Conservation (phyloP, 257 asterid species). For the Primulina tabacum region DNA sequence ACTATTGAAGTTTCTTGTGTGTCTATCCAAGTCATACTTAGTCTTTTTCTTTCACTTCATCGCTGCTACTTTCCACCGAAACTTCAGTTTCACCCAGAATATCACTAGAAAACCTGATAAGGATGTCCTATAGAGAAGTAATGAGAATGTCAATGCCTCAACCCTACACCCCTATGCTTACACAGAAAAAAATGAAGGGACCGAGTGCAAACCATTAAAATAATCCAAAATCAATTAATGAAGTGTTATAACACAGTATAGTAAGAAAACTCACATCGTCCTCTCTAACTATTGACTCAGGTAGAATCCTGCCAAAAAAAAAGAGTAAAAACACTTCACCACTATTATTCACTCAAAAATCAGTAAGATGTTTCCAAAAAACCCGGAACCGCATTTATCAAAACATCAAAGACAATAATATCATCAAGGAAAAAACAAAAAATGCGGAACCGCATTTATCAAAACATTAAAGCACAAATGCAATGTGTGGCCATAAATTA, state of each 20-base stretch:
- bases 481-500: conserved; percentile 1
- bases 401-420: neutral
- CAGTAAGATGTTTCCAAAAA: neutral
- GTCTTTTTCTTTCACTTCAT: conserved; percentile 1
- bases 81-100: too few species aligned
- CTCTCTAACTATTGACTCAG: conserved; percentile 68
- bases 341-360: neutral
- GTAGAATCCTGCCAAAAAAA: conserved; percentile 52
- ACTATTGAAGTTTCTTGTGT: neutral
- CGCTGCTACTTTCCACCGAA: neutral
- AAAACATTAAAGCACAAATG: neutral
- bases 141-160: conserved; percentile 12
- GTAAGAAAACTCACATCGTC: conserved; percentile 62
- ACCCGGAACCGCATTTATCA: neutral
- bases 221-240: conserved; percentile 4
- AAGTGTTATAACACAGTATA: neutral
- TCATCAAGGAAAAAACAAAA: neutral
- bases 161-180: neutral
- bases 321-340: conserved; percentile 17
- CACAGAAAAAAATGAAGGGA: neutral
- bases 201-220: neutral
- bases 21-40: too few species aligned
- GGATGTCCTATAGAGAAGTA: neutral
- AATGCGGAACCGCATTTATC: neutral
- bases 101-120: neutral